Conservation (phyloP, 2,329 filamentous ascomycete species). For the Alternaria incomplexa region DNA sequence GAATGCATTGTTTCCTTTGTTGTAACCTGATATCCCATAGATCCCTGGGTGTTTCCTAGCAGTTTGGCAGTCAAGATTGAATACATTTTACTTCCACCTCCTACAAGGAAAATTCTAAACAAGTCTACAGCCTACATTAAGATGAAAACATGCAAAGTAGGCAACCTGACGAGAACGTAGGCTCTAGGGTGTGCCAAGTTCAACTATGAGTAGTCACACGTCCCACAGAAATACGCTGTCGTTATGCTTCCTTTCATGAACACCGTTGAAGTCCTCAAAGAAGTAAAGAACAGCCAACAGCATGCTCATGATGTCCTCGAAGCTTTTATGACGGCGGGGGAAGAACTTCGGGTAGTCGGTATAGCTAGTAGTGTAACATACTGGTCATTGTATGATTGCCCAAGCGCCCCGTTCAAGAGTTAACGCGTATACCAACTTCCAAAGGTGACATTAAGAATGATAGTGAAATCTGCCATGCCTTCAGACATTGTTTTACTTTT, state of each 20-base stretch:
- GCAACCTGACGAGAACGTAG: background rate
- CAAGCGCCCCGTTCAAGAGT: background rate
- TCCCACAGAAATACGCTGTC: background rate
- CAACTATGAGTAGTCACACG: background rate
- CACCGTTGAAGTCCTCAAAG: background rate
- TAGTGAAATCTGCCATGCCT: background rate
- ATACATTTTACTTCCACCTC: background rate
- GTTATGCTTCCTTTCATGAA: background rate
- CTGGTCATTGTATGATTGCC: background rate
- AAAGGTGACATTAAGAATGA: no score
- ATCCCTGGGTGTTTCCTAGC: slow-evolving; percentile 14
- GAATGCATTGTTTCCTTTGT: slow-evolving; percentile 14
- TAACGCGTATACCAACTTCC: background rate
- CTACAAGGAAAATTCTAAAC: background rate
- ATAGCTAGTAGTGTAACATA: background rate
- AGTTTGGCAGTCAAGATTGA: slow-evolving; percentile 11
- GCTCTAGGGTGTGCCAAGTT: background rate
- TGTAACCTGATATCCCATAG: slow-evolving; percentile 17
- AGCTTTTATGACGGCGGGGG: background rate
- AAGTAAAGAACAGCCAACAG: background rate
- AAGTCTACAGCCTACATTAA: background rate
- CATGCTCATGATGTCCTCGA: background rate
- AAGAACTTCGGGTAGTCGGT: background rate
- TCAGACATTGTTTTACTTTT: background rate
- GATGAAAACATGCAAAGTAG: background rate